Conservation (phyloP, 2,329 filamentous ascomycete species). For the Aspergillus ruber region DNA sequence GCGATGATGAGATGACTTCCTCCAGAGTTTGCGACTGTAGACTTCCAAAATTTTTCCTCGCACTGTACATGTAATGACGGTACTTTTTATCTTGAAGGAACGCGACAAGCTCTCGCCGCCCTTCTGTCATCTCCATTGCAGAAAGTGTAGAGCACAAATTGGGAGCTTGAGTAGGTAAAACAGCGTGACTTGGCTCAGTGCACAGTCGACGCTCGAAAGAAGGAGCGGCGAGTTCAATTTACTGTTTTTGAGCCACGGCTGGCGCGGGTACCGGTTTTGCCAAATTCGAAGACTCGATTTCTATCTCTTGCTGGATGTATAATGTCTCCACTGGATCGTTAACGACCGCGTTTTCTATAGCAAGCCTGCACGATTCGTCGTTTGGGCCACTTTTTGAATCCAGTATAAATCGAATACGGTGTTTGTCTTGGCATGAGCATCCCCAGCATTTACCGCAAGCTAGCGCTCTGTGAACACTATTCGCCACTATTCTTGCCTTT, state of each 20-base stretch:
- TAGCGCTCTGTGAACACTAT: background rate
- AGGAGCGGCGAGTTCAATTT: background rate
- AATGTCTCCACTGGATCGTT: background rate
- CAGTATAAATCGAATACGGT: background rate
- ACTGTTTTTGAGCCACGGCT: background rate
- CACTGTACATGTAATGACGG: background rate
- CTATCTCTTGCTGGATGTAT: background rate
- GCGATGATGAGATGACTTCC: background rate
- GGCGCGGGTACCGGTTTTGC: background rate
- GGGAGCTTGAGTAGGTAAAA: background rate
- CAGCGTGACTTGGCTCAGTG: background rate
- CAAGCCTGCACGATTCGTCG: background rate
- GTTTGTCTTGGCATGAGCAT: background rate
- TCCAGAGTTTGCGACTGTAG: background rate
- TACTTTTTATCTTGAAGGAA: background rate
- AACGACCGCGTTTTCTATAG: background rate
- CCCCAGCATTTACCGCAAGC: background rate
- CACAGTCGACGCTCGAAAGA: background rate
- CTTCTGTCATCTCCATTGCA: background rate
- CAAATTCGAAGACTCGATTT: background rate
- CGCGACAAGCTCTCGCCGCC: background rate
- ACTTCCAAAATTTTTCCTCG: background rate
- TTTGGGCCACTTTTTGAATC: background rate
- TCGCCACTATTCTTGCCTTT: background rate
- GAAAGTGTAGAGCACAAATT: background rate